phyloP scores from a whole-genome alignment of 495 filamentous ascomycete genomes.

The Xylaria nigripes region DNA sequence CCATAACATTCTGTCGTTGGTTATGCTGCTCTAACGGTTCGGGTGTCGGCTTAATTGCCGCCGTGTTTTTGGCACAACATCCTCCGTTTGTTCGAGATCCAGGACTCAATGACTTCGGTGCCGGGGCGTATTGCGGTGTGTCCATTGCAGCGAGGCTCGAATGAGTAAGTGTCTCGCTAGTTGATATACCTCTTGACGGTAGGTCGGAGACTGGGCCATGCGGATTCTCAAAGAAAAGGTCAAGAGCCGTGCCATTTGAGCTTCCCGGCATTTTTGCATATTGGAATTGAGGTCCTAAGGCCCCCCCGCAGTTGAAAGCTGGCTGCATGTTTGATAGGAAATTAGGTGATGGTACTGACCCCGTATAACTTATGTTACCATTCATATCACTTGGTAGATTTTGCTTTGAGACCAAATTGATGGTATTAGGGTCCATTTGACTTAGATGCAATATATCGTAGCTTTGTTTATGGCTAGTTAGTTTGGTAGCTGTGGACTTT shows the following conservation, averaged over 20 bases:
- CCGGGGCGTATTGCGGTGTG: slow-evolving; percentile 17
- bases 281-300: background rate
- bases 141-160: slow-evolving; percentile 14
- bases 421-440: slow-evolving; percentile 35
- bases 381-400: background rate
- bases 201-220: background rate
- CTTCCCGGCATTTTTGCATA: slow-evolving; percentile 4
- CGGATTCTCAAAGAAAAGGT: slow-evolving; percentile 1
- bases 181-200: slow-evolving; percentile 1
- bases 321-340: slow-evolving; percentile 1
- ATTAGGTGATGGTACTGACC: background rate
- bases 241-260: background rate
- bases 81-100: slow-evolving; percentile 14
- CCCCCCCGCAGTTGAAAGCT: background rate
- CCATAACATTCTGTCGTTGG: background rate
- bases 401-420: slow-evolving; percentile 10
- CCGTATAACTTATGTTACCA: background rate
- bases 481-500: slow-evolving; percentile 27
- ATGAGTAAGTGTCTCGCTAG: slow-evolving; percentile 10
- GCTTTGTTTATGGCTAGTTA: slow-evolving; percentile 35
- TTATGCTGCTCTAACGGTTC: slow-evolving; percentile 8
- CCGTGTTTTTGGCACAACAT: slow-evolving; percentile 13
- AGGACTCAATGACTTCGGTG: slow-evolving; percentile 8
- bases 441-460: slow-evolving; percentile 35
- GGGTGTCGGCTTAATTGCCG: slow-evolving; percentile 2